Conservation (phyloP, 2,329 filamentous ascomycete species). For the Paraconiothyrium brasiliense region DNA sequence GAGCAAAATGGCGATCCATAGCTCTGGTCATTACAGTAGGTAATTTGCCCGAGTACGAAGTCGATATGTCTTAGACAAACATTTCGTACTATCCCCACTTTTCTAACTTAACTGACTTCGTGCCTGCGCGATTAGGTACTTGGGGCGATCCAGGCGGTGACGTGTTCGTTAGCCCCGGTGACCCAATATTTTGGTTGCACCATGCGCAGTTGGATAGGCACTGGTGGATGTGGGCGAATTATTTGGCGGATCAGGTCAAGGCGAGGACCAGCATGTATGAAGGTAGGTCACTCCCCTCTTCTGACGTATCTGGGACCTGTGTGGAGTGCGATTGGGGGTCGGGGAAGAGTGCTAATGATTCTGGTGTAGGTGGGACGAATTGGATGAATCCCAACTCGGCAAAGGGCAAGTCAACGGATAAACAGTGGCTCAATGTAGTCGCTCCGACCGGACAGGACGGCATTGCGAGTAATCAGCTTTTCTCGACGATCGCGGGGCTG, state of each 20-base stretch:
- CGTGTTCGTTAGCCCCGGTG: constrained; percentile 56
- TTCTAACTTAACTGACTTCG: no score
- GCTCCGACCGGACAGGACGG: constrained; percentile 35
- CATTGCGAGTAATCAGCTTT: constrained; percentile 36
- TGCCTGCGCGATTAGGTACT: constrained; percentile 26
- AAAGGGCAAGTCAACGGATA: constrained; percentile 48
- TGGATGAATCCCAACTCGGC: constrained; percentile 53
- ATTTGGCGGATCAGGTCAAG: constrained; percentile 42
- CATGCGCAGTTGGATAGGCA: constrained; percentile 59
- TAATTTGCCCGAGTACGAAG: no score
- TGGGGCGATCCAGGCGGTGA: constrained; percentile 46
- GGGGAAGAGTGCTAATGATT: constrained; percentile 3
- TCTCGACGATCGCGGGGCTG: constrained; percentile 42
- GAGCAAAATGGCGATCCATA: constrained; percentile 46
- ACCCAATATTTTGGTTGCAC: constrained; percentile 60
- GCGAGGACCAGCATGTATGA: constrained; percentile 44
- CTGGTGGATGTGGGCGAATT: constrained; percentile 62
- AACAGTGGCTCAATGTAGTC: constrained; percentile 37
- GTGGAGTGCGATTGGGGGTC: no score
- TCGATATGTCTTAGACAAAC: no score
- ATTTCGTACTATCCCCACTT: no score
- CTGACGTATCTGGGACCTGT: neutral
- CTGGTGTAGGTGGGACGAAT: constrained; percentile 48
- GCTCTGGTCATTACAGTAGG: constrained; percentile 54
- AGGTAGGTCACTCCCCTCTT: constrained; percentile 32